Base-by-base conservation (phyloP, 306 rosid genomes). In the Trifolium fragiferum region DNA sequence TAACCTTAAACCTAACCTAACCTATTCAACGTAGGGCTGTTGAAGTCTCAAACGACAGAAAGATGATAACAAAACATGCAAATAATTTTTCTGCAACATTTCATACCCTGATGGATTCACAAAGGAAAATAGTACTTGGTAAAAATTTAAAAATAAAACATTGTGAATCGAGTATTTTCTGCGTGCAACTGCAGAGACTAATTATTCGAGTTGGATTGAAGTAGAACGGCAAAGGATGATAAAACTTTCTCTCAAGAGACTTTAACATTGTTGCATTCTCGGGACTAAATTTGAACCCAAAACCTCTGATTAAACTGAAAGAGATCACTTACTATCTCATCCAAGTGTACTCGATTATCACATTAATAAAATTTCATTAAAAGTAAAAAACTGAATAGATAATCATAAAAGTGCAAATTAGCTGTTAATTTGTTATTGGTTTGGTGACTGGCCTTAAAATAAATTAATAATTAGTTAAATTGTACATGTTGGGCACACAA, bases 361-460 rank as follows among this genome's bases (percentile, higher is more conserved):
- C 20, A 27, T 47, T 18, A 18, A 13, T 41, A 68, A 59, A 63
- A 30, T 63, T 80, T 73, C 49, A 15, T 69, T 57, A 11, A 63
- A 27, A 54, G 7, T 6, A 21, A 20, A 50, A 70, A 75, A 27
- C 0, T 73, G 5, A 15, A 20, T 20, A 16, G 10, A 55, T 62
- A 32, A 66, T 0, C 33, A 30, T 30, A 30, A 4, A 4, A 69
- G 49, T 27, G 54, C 6, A 51, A n/a, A 80, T 81, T 75, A 81
- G 81, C 70, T 73, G 72, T 63, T 78, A 76, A 54, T 54, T 54
- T 19, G 76, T 57, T 79, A 79, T 53, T 8, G 35, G 81, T 86
- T 90, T 87, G 91, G 89, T 89, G 79, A 60, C 86, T 85, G 13
- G 66, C 78, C 62, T 71, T 9, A 25, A 50, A 19, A 53, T 18